A percentile compares a stretch with the other conserved stretches of the same genome.
Evolutionary conservation across 371 early-diverging fungal genomes (phyloP).

Genomic region (Circinella minor): DNA sequence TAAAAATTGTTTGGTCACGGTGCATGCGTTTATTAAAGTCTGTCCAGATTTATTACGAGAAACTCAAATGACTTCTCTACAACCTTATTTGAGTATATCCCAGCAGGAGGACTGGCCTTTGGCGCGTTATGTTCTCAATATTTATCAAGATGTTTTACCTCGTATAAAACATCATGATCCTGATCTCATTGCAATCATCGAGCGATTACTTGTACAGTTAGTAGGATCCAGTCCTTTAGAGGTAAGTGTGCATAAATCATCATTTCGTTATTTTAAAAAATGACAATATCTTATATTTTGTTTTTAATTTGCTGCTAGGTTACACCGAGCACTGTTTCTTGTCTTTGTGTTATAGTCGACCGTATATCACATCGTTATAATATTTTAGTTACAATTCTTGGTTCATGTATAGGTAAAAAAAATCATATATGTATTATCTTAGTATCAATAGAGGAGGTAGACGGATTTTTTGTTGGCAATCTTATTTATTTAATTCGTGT

Average conservation of each 20-base stretch:
- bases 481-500: background rate
- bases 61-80: conserved; percentile 49
- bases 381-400: conserved; percentile 70
- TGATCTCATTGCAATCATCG: conserved; percentile 54
- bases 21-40: conserved; percentile 50
- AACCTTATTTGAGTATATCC: conserved; percentile 51
- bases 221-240: conserved; percentile 62
- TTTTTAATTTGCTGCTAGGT: conserved; percentile 34
- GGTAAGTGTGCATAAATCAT: conserved; percentile 25
- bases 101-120: conserved; percentile 54
- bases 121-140: conserved; percentile 55
- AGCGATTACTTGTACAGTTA: conserved; percentile 60
- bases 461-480: too few relatives aligned
- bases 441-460: background rate
- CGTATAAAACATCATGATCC: conserved; percentile 58
- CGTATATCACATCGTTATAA: conserved; percentile 65
- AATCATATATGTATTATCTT: background rate
- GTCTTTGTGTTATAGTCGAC: conserved; percentile 72
- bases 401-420: conserved; percentile 46
- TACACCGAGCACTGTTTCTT: conserved; percentile 71
- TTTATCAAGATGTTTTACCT: conserved; percentile 66
- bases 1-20: conserved; percentile 40
- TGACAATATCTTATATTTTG: background rate
- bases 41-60: conserved; percentile 46
- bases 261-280: background rate